A percentile compares a stretch with the other conserved stretches of the same genome.
Evolutionary conservation across 345 rosid genomes (phyloP).

Genomic region (Populus deltoides): DNA sequence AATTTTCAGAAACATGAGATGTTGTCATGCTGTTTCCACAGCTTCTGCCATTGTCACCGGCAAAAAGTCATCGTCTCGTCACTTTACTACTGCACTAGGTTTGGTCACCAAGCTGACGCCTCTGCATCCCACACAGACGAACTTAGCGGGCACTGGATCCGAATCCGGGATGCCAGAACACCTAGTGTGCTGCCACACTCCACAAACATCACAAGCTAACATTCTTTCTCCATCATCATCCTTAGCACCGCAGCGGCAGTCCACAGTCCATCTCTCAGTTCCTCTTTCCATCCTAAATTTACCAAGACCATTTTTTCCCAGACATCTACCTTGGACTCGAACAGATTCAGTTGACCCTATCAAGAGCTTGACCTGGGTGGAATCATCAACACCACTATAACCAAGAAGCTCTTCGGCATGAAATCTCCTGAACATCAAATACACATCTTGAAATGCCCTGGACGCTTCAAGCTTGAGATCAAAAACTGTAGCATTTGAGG

Average conservation of each 20-base stretch:
- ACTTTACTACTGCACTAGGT: conserved; percentile 9
- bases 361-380: conserved; percentile 52
- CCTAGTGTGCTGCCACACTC: conserved; percentile 74
- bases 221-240: conserved; percentile 79
- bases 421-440: conserved; percentile 49
- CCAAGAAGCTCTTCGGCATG: conserved; percentile 59
- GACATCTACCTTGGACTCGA: conserved; percentile 47
- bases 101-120: background rate
- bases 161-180: conserved; percentile 54
- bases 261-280: conserved; percentile 61
- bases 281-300: conserved; percentile 67
- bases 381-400: conserved; percentile 54
- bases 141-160: conserved; percentile 51
- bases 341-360: conserved; percentile 34
- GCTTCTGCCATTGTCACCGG: background rate
- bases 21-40: conserved; percentile 17
- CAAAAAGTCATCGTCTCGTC: conserved; percentile 4
- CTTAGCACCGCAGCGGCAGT: conserved; percentile 63
- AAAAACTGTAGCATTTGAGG: conserved; percentile 40
- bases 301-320: conserved; percentile 30
- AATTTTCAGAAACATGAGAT: conserved; percentile 9
- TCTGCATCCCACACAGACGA: conserved; percentile 46
- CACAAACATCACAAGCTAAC: conserved; percentile 67
- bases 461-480: conserved; percentile 57
- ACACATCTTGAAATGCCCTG: conserved; percentile 58